phyloP scores from a whole-genome alignment of 345 rosid species.

The Bruguiera parviflora region DNA sequence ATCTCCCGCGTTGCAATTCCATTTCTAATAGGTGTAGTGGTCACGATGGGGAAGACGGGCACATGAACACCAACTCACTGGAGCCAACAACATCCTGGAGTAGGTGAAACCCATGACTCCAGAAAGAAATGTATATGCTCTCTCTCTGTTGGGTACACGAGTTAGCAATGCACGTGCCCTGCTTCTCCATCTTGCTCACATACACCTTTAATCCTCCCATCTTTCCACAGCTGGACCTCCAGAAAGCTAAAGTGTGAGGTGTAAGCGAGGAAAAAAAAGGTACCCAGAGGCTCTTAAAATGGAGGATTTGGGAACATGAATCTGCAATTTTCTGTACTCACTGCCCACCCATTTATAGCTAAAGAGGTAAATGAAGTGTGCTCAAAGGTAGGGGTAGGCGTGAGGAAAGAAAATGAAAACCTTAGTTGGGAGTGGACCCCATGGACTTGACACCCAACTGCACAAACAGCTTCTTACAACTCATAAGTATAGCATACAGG shows the following conservation, averaged over 20 bases:
- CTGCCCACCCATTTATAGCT: conserved; percentile 49
- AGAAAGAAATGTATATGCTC: neutral
- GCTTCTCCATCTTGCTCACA: conserved; percentile 99
- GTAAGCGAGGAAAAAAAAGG: neutral
- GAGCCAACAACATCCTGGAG: neutral
- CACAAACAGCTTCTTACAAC: conserved; percentile 16
- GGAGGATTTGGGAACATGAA: conserved; percentile 6
- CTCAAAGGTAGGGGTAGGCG: conserved; percentile 7
- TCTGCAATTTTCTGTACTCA: conserved; percentile 27
- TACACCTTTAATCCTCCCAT: conserved; percentile 32
- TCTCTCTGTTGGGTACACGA: conserved; percentile 25
- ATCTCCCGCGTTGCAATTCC: neutral
- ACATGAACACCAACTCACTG: conserved; percentile 89
- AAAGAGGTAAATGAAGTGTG: conserved; percentile 19
- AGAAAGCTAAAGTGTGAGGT: neutral
- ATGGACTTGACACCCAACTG: neutral
- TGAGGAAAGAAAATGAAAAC: conserved; percentile 7
- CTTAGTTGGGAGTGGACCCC: conserved; percentile 41
- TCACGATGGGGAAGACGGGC: conserved; percentile 99
- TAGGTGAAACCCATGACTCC: neutral
- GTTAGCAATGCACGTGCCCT: conserved; percentile 99
- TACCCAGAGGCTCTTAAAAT: conserved; percentile 1
- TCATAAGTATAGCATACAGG: conserved; percentile 13
- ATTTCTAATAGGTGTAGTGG: conserved; percentile 42
- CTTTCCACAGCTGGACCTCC: neutral